These are phyloP conservation scores for Neonectria ditissima DNA, from an alignment of 2,329 filamentous ascomycete species.

Conservation along the genomic window DNA sequence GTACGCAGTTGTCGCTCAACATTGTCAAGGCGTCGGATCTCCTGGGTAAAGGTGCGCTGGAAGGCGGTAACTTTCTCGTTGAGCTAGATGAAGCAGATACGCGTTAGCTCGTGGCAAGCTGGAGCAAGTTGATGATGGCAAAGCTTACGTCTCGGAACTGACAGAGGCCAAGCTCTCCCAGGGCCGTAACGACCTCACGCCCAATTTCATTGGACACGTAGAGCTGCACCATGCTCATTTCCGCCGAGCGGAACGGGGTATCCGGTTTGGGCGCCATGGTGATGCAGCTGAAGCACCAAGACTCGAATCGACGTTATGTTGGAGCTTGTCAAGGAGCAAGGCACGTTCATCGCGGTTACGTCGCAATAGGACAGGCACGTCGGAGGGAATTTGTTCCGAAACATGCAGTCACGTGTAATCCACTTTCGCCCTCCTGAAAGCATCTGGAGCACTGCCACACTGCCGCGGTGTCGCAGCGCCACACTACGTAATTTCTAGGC, in stretches of 20 bases:
- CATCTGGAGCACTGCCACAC: slow-evolving; percentile 21
- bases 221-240: slow-evolving; percentile 99
- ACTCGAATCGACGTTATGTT: slow-evolving; percentile 46
- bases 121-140: slow-evolving; percentile 33
- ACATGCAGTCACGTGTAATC: slow-evolving; percentile 40
- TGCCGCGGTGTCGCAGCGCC: background rate
- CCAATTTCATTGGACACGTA: slow-evolving; percentile 99
- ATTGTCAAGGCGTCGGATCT: slow-evolving; percentile 97
- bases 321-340: slow-evolving; percentile 47
- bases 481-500: background rate
- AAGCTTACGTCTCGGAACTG: slow-evolving; percentile 93
- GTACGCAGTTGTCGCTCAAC: slow-evolving; percentile 96
- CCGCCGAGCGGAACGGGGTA: slow-evolving; percentile 99
- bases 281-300: slow-evolving; percentile 48
- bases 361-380: slow-evolving; percentile 36
- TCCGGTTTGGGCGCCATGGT: slow-evolving; percentile 78
- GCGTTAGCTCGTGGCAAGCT: slow-evolving; percentile 33
- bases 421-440: slow-evolving; percentile 11
- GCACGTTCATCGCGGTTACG: slow-evolving; percentile 45
- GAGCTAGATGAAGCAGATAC: slow-evolving; percentile 67
- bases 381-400: slow-evolving; percentile 45
- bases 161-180: slow-evolving; percentile 95
- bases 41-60: slow-evolving; percentile 96
- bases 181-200: slow-evolving; percentile 93
- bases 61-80: slow-evolving; percentile 95